These are phyloP conservation scores for Inga laurina DNA, from an alignment of 306 rosid species.

Conservation along the genomic window DNA sequence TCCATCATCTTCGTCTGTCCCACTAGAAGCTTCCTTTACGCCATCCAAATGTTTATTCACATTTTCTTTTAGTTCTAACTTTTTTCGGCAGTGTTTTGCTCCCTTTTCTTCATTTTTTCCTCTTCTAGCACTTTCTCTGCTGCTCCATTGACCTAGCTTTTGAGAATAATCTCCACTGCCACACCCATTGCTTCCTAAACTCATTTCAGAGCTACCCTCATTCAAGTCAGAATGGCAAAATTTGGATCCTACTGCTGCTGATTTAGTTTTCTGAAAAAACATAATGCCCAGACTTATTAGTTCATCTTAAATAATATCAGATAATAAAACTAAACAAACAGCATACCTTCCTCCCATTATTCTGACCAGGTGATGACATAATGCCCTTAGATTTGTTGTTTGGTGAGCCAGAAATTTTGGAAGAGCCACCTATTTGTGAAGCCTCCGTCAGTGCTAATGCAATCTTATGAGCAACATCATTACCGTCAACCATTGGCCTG, in stretches of 20 bases:
- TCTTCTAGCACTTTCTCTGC: conserved; percentile 44
- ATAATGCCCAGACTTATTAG: conserved; percentile 25
- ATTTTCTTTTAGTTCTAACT: conserved; percentile 52
- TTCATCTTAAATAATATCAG: conserved; percentile 24
- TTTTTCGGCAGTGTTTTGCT: conserved; percentile 46
- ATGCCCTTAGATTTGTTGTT: conserved; percentile 49
- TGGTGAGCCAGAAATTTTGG: conserved; percentile 61
- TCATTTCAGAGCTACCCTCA: conserved; percentile 68
- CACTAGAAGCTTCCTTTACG: conserved; percentile 74
- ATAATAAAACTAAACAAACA: conserved; percentile 18
- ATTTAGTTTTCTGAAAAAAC: conserved; percentile 55
- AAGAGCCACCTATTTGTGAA: conserved; percentile 76
- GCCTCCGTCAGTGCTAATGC: conserved; percentile 83
- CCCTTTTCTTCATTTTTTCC: conserved; percentile 52
- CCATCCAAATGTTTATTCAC: conserved; percentile 60
- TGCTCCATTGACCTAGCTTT: conserved; percentile 36
- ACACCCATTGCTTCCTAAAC: conserved; percentile 74
- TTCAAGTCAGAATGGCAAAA: conserved; percentile 51
- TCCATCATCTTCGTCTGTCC: conserved; percentile 71
- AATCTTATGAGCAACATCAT: conserved; percentile 73
- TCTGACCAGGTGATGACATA: conserved; percentile 49
- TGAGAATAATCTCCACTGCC: conserved; percentile 53
- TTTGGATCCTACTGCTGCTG: conserved; percentile 49
- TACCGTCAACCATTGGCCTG: conserved; percentile 54
- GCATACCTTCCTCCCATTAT: conserved; percentile 59